Evolutionary conservation across 768 basidiomycete species (phyloP).

Genomic region (Kwoniella sp.): DNA sequence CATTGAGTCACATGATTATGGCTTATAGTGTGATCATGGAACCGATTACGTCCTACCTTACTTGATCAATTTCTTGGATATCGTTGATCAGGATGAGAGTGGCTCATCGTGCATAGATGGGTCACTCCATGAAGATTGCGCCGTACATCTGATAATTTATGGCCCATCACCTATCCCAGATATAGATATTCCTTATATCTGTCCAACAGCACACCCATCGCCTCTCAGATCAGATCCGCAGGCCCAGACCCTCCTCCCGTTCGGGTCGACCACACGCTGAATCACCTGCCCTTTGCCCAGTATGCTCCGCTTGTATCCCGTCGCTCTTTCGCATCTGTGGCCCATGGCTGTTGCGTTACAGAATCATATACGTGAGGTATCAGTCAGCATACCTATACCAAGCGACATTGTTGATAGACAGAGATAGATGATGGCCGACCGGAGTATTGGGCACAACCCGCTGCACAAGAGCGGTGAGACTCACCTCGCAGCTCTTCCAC

Average conservation of each 20-base stretch:
- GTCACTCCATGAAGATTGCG: too few species aligned
- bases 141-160: too few species aligned
- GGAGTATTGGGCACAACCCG: too few species aligned
- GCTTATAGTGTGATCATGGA: too few species aligned
- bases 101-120: too few species aligned
- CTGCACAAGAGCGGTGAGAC: too few species aligned
- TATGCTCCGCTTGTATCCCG: constrained; percentile 64
- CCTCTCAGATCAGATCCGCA: constrained; percentile 87
- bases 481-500: constrained; percentile 70
- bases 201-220: constrained; percentile 83
- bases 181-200: constrained; percentile 71
- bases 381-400: neutral
- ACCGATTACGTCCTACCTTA: too few species aligned
- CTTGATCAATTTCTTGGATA: too few species aligned
- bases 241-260: constrained; percentile 79
- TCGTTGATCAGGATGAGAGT: too few species aligned
- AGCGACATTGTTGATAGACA: too few species aligned
- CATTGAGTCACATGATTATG: too few species aligned
- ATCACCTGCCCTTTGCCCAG: constrained; percentile 66
- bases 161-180: too few species aligned
- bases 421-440: neutral
- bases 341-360: constrained; percentile 84
- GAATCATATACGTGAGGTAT: neutral
- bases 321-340: constrained; percentile 71
- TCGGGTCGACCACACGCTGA: constrained; percentile 70